These are phyloP conservation scores for Eremothecium coryli DNA, from an alignment of 1,139 yeast genomes.

Conservation along the genomic window DNA sequence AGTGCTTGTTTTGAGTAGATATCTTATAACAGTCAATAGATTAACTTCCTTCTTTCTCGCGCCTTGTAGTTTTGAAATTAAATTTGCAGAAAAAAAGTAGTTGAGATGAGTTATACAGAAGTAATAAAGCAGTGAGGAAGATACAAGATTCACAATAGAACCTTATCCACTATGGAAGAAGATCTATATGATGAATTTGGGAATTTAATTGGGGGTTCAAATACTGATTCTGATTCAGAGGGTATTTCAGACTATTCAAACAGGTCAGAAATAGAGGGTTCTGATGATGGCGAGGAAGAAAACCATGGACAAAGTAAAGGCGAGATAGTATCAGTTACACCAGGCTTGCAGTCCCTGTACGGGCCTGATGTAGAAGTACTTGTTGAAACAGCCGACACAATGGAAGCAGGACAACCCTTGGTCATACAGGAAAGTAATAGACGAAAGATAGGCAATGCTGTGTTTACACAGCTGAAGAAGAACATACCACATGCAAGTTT, in stretches of 20 bases:
- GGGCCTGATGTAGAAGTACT: conserved; percentile 60
- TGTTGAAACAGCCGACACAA: conserved; percentile 48
- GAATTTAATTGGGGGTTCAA: conserved; percentile 51
- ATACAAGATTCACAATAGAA: too few species aligned
- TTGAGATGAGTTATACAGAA: too few species aligned
- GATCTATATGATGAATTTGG: conserved; percentile 80
- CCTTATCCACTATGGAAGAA: conserved; percentile 31
- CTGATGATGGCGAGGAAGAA: neutral
- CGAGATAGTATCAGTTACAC: neutral
- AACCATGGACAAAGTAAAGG: neutral
- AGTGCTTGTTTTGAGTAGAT: too few species aligned
- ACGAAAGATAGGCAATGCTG: conserved; percentile 11
- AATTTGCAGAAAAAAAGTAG: too few species aligned
- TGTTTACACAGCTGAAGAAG: conserved; percentile 15
- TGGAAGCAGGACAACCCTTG: conserved; percentile 52
- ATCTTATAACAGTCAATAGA: too few species aligned
- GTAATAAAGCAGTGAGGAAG: too few species aligned
- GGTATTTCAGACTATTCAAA: neutral
- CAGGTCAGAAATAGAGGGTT: neutral
- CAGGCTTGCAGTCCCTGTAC: conserved; percentile 28
- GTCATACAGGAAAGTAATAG: conserved; percentile 41
- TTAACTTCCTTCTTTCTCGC: too few species aligned
- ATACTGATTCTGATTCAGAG: conserved; percentile 37
- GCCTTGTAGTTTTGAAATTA: too few species aligned
- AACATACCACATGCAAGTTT: conserved; percentile 52